phyloP scores from a whole-genome alignment of 495 filamentous ascomycete species.

The Tuber brumale region DNA sequence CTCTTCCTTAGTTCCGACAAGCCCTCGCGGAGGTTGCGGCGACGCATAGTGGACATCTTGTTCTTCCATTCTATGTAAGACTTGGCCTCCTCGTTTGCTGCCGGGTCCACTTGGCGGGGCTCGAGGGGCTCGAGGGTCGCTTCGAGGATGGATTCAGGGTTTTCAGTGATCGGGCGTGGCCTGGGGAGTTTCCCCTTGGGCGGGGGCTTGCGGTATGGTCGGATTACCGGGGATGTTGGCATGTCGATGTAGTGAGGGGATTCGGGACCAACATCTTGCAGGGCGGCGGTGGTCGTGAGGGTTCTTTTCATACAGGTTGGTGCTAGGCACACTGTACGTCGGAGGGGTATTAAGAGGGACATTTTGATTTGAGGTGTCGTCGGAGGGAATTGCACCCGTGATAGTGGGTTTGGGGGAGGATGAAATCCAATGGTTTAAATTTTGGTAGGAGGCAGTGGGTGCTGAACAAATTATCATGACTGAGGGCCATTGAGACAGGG shows the following conservation, averaged over 20 bases:
- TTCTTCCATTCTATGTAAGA: slow-evolving; percentile 58
- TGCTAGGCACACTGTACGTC: background rate
- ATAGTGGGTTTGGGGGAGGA: background rate
- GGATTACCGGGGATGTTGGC: slow-evolving; percentile 48
- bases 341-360: background rate
- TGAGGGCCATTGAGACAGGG: background rate
- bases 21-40: slow-evolving; percentile 59
- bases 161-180: slow-evolving; percentile 56
- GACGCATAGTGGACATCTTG: slow-evolving; percentile 54
- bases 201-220: slow-evolving; percentile 35
- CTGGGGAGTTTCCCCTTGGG: slow-evolving; percentile 64
- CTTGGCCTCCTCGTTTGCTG: slow-evolving; percentile 42
- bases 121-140: slow-evolving; percentile 43
- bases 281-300: slow-evolving; percentile 45
- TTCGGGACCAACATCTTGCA: slow-evolving; percentile 52
- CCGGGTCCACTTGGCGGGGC: background rate
- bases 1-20: slow-evolving; percentile 50
- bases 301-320: slow-evolving; percentile 24
- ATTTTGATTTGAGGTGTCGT: background rate
- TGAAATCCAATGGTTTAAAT: background rate
- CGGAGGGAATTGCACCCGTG: background rate
- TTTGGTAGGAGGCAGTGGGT: background rate
- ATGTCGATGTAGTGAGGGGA: slow-evolving; percentile 69
- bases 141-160: slow-evolving; percentile 51
- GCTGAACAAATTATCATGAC: background rate